These are phyloP conservation scores for Albugo laibachii DNA, from an alignment of 352 stramenopile species.

Conservation along the genomic window DNA sequence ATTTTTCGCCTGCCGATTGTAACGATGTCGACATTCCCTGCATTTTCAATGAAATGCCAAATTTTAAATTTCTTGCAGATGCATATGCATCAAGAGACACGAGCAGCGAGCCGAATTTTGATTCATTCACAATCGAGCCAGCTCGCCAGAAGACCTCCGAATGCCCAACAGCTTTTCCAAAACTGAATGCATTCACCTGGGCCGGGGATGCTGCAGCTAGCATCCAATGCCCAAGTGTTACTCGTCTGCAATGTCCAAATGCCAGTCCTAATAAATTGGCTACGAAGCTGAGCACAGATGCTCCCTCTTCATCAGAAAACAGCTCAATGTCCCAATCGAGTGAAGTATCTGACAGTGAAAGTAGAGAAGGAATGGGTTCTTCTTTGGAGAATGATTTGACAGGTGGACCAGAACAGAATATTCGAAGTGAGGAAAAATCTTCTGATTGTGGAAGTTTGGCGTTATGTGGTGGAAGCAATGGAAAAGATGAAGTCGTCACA, in stretches of 20 bases:
- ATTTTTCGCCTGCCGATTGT: constrained; percentile 52
- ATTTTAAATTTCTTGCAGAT: constrained; percentile 38
- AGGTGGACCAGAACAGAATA: too few species aligned
- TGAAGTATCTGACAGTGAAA: too few species aligned
- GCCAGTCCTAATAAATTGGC: constrained; percentile 13
- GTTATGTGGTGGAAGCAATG: too few species aligned
- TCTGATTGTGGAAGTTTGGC: too few species aligned
- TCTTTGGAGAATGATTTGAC: too few species aligned
- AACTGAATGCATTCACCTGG: constrained; percentile 13
- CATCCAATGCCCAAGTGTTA: constrained; percentile 11
- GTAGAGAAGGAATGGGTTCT: too few species aligned
- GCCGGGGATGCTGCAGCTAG: constrained; percentile 5
- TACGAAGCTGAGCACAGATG: constrained; percentile 2
- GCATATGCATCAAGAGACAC: constrained; percentile 17
- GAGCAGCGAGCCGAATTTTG: constrained; percentile 15
- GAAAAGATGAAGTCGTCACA: too few species aligned
- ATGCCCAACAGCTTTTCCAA: constrained; percentile 9
- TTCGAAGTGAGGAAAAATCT: too few species aligned
- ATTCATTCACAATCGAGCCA: constrained; percentile 14
- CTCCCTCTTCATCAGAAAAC: too few species aligned
- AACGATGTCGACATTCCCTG: constrained; percentile 32
- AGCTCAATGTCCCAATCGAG: too few species aligned
- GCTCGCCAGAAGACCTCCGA: constrained; percentile 5
- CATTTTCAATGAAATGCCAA: constrained; percentile 54
- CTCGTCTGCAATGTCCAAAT: constrained; percentile 15